phyloP scores from a whole-genome alignment of 805 yeast species.

The Wickerhamomyces silvicola region DNA sequence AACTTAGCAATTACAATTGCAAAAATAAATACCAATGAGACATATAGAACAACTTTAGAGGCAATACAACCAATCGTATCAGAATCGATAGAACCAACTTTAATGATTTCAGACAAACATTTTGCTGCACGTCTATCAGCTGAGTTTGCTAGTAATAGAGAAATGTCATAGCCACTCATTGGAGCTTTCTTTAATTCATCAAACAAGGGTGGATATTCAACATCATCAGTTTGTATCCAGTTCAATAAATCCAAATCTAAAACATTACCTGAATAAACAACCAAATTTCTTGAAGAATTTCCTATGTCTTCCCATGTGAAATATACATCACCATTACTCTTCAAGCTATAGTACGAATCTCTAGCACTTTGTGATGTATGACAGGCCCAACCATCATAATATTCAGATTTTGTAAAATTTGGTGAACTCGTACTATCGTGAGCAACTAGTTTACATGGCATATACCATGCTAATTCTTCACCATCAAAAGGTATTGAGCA shows the following conservation, averaged over 20 bases:
- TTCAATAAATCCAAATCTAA: conserved; percentile 70
- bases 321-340: conserved; percentile 66
- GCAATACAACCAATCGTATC: conserved; percentile 93
- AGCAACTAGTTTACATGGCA: conserved; percentile 75
- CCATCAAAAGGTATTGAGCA: conserved; percentile 65
- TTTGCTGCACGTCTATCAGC: conserved; percentile 66
- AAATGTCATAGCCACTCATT: conserved; percentile 75
- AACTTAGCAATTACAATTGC: conserved; percentile 76
- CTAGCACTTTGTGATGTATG: conserved; percentile 75
- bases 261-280: conserved; percentile 86
- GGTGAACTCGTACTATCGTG: conserved; percentile 70
- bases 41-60: conserved; percentile 71
- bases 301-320: conserved; percentile 86
- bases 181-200: conserved; percentile 50
- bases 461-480: conserved; percentile 83
- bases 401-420: conserved; percentile 48
- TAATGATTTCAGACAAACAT: conserved; percentile 78
- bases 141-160: conserved; percentile 59
- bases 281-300: conserved; percentile 63
- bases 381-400: conserved; percentile 86
- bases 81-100: conserved; percentile 85
- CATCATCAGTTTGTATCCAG: conserved; percentile 67
- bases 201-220: conserved; percentile 69
- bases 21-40: conserved; percentile 78
- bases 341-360: conserved; percentile 52